Percentiles rank a stretch among this genome's conserved stretches.
Conservation (phyloP, 768 basidiomycete genomes). For the Mycena polygramma region DNA sequence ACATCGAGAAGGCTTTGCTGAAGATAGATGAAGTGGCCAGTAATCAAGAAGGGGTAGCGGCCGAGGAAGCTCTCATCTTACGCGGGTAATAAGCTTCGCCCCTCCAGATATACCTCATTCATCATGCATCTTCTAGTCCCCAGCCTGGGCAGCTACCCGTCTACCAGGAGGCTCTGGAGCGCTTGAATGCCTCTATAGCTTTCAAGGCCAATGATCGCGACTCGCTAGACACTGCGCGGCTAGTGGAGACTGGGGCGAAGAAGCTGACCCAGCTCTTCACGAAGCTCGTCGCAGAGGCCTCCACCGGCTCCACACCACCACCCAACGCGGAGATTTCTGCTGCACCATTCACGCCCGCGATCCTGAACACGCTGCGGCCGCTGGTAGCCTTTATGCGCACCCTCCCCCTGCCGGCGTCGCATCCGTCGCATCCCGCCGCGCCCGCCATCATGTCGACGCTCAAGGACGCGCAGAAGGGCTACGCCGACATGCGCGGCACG, state of each 20-base stretch:
- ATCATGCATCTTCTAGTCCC: slow-evolving; percentile 60
- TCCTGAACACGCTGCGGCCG: slow-evolving; percentile 68
- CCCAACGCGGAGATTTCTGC: slow-evolving; percentile 69
- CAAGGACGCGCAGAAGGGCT: slow-evolving; percentile 84
- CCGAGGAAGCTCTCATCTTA: slow-evolving; percentile 83
- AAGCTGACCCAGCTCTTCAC: slow-evolving; percentile 86
- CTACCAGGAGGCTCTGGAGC: slow-evolving; percentile 82
- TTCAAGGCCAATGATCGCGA: slow-evolving; percentile 42
- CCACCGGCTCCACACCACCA: slow-evolving; percentile 77
- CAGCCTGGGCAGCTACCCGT: slow-evolving; percentile 73
- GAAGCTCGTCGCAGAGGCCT: slow-evolving; percentile 90
- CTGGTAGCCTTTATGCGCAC: slow-evolving; percentile 79
- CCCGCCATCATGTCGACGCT: slow-evolving; percentile 72
- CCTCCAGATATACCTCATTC: neutral
- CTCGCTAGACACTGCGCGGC: slow-evolving; percentile 59
- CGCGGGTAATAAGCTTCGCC: slow-evolving; percentile 71
- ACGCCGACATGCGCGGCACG: slow-evolving; percentile 87
- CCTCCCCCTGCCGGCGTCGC: slow-evolving; percentile 81
- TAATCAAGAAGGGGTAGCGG: slow-evolving; percentile 80
- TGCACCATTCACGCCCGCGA: slow-evolving; percentile 65
- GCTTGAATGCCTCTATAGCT: slow-evolving; percentile 65
- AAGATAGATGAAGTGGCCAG: slow-evolving; percentile 87
- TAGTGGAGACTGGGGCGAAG: slow-evolving; percentile 87
- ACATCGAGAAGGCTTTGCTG: slow-evolving; percentile 82
- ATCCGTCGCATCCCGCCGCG: slow-evolving; percentile 86